Conservation (phyloP, 2,329 filamentous ascomycete species). For the Orbilia blumenaviensis region DNA sequence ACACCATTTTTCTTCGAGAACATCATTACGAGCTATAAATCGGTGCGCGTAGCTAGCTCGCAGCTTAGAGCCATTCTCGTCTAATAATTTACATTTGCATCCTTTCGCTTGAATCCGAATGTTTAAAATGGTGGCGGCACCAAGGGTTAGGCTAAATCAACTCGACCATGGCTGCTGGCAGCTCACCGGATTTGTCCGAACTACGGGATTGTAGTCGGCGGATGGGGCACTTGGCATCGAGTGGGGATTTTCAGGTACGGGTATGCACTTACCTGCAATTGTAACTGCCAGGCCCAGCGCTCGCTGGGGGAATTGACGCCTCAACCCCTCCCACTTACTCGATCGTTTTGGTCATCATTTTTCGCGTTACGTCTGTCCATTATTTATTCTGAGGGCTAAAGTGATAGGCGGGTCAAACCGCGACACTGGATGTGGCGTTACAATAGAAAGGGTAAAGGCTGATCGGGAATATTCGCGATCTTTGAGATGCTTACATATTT, state of each 20-base stretch:
- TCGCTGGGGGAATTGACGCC: slow-evolving; percentile 16
- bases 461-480: slow-evolving; percentile 15
- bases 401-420: slow-evolving; percentile 3
- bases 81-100: background rate
- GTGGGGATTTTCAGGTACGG: slow-evolving; percentile 48
- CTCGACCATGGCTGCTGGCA: background rate
- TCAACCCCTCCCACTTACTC: slow-evolving; percentile 29
- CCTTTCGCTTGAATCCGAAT: slow-evolving; percentile 37
- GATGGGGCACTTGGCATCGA: slow-evolving; percentile 1
- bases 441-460: slow-evolving; percentile 7
- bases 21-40: background rate
- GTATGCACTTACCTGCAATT: slow-evolving; percentile 1
- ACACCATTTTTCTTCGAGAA: background rate
- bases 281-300: slow-evolving; percentile 27
- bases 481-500: slow-evolving; percentile 30
- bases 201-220: background rate
- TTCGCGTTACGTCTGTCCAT: slow-evolving; percentile 28
- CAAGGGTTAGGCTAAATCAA: slow-evolving; percentile 44
- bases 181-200: slow-evolving; percentile 38
- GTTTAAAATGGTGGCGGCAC: slow-evolving; percentile 36
- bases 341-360: slow-evolving; percentile 43
- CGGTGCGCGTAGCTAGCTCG: background rate
- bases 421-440: slow-evolving; percentile 27
- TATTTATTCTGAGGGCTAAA: background rate
- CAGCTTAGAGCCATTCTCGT: background rate